Evolutionary conservation across 2,329 filamentous ascomycete species (phyloP), one percentile per base, ranked within the genome.

Genomic region (Bimuria novae-zelandiae): DNA sequence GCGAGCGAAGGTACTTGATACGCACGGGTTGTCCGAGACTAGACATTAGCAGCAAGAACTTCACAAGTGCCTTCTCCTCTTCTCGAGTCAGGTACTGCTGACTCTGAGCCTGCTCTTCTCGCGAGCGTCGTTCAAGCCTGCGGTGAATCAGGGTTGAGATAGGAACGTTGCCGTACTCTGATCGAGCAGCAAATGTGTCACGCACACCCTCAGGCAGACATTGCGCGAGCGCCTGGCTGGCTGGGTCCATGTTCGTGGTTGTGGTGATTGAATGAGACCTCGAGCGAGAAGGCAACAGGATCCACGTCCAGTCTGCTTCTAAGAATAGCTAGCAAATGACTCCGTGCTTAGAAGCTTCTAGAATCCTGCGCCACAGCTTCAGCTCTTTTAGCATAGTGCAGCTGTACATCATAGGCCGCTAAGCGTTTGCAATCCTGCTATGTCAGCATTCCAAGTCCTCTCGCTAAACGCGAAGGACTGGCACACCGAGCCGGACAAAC

Each of bases 61-160:
- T 21, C 7, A 21, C 4, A 17, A 37, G 7, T 19, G 35, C 16
- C 7, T 37, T 37, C 12, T 37, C 35, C 21, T 37, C 16, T 5
- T 21, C 17, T n/a, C 6, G 16, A 19, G 4, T 6, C 7, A 37
- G 16, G 35, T 37, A 37, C n/a, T 21, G 12, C 21, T 37, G 16
- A n/a, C 12, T 21, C 3, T 6, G 4, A 21, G 16, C 16, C 21
- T 37, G 17, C 6, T 37, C 47, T 58, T 69, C 53, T 59, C 25
- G 66, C 22, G 59, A 70, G 40, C 14, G 60, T 50, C 61, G 64
- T 37, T 57, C 58, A 42, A 49, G 52, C 46, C 39, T 55, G 60
- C 60, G 52, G 59, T 61, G 33, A 46, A 30, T 7, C n/a, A 57
- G 43, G 16, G 51, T 54, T 37, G 36, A 40, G 25, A 53, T 55